These are phyloP conservation scores for Candida nemodendra DNA, from an alignment of 805 yeast genomes.

Conservation along the genomic window DNA sequence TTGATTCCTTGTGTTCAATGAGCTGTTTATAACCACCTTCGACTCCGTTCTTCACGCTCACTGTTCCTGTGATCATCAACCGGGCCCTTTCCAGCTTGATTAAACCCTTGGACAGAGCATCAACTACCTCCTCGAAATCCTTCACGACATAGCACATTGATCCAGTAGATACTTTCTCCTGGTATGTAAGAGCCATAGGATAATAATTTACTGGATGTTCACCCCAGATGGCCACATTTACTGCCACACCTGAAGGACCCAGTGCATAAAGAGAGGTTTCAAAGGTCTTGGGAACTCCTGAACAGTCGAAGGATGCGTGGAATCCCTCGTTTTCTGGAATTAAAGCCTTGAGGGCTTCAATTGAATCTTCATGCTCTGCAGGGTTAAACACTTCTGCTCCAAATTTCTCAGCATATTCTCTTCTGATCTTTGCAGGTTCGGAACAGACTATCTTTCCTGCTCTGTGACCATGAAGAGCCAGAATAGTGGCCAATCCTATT, in stretches of 20 bases:
- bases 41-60: conserved; percentile 48
- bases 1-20: conserved; percentile 50
- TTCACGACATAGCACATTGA: conserved; percentile 58
- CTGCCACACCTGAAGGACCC: conserved; percentile 54
- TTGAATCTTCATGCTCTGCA: conserved; percentile 35
- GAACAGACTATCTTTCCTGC: conserved; percentile 53
- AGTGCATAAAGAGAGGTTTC: conserved; percentile 49
- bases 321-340: conserved; percentile 47
- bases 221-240: conserved; percentile 68
- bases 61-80: conserved; percentile 53
- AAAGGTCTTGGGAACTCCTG: conserved; percentile 54
- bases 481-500: conserved; percentile 55
- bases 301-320: conserved; percentile 51
- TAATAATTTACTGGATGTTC: conserved; percentile 45
- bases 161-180: conserved; percentile 56
- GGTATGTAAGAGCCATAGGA: conserved; percentile 55
- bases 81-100: conserved; percentile 44
- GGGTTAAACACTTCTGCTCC: conserved; percentile 55
- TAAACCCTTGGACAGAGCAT: conserved; percentile 46
- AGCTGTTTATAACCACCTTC: conserved; percentile 53
- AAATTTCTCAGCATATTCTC: conserved; percentile 51
- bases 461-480: conserved; percentile 49
- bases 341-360: conserved; percentile 36
- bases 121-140: conserved; percentile 58
- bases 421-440: conserved; percentile 60